These are phyloP conservation scores for Diaporthe sp. DNA, from an alignment of 2,329 filamentous ascomycete species.

Conservation along the genomic window DNA sequence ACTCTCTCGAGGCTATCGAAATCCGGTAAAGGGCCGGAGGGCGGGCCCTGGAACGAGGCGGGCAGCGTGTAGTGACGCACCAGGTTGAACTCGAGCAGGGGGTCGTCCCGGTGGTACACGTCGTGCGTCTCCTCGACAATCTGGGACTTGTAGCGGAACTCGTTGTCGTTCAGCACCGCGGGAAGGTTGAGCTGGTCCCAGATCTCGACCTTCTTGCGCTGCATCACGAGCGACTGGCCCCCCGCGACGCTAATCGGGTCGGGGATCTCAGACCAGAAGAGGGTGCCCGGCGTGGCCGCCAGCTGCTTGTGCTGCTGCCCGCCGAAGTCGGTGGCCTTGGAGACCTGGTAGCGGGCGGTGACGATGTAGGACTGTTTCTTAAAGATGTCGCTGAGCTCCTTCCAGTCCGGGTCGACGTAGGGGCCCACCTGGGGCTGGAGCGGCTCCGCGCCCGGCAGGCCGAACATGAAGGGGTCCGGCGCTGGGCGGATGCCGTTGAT, in stretches of 20 bases:
- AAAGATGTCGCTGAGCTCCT: slow-evolving; percentile 68
- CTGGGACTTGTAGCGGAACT: slow-evolving; percentile 66
- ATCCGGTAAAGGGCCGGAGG: slow-evolving; percentile 58
- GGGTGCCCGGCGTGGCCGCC: slow-evolving; percentile 54
- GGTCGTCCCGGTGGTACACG: slow-evolving; percentile 64
- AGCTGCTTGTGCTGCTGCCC: slow-evolving; percentile 46
- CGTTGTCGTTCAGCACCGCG: slow-evolving; percentile 65
- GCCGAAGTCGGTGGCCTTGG: slow-evolving; percentile 63
- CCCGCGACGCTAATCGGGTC: slow-evolving; percentile 60
- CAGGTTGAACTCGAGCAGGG: slow-evolving; percentile 64
- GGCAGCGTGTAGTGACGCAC: slow-evolving; percentile 61
- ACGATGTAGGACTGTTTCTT: slow-evolving; percentile 70
- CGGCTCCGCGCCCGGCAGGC: slow-evolving; percentile 34
- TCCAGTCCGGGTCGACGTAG: slow-evolving; percentile 56
- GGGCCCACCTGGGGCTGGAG: background rate
- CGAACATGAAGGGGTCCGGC: slow-evolving; percentile 35
- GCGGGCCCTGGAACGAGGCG: slow-evolving; percentile 46
- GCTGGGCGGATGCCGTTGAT: slow-evolving; percentile 37
- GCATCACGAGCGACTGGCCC: slow-evolving; percentile 61
- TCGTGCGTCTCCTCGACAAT: slow-evolving; percentile 66
- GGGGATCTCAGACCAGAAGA: slow-evolving; percentile 73
- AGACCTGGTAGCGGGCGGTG: slow-evolving; percentile 68
- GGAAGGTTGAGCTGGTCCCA: slow-evolving; percentile 64
- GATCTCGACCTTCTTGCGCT: slow-evolving; percentile 71
- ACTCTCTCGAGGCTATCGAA: slow-evolving; percentile 63